Evolutionary conservation across 257 asterid genomes (phyloP), one percentile per base, ranked within the genome.

Genomic region (Leonotis leonurus): DNA sequence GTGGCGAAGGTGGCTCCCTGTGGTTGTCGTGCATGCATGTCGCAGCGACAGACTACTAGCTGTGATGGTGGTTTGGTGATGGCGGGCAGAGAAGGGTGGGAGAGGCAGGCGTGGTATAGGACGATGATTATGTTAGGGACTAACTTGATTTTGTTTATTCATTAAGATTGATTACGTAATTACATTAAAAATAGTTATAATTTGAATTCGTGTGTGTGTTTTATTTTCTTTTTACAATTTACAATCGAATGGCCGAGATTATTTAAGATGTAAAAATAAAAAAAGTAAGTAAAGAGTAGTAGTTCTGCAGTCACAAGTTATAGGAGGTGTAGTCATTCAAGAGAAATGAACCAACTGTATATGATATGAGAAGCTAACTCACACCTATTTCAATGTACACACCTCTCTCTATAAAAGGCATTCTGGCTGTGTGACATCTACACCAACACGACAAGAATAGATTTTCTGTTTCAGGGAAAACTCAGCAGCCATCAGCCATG

Each of bases 321-420:
- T 3, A 10, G 22, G 65, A 73, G 73, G 75, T 49, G 55, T 8
- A 10, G 46, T 72, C 77, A 74, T 60, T 27, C 21, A 25, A 70
- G 68, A 68, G 51, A 56, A 67, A 75, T 79, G 85, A 73, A 54
- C 48, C 54, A 75, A 64, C 77, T 60, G 71, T 21, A 61, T n/a
- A n/a, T n/a, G n/a, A 48, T 6, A 62, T 16, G 29, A 4, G 16
- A 33, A 46, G 46, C 24, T 6, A 43, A 30, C 30, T 27, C 60
- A 13, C 56, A 36, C 11, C 43, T 14, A 26, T 27, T 48, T 14
- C 1, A 5, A 35, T 26, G 17, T 6, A 16, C 1, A 9, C 37
- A 6, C 37, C 8, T 46, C 4, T 9, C 48, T 73, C 35, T 65
- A 61, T 68, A 61, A 71, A 62, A 22, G 44, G 33, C 56, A 1